Evolutionary conservation across 345 rosid species (phyloP), one percentile per base, ranked within the genome.

Genomic region (Euphorbia peplus): DNA sequence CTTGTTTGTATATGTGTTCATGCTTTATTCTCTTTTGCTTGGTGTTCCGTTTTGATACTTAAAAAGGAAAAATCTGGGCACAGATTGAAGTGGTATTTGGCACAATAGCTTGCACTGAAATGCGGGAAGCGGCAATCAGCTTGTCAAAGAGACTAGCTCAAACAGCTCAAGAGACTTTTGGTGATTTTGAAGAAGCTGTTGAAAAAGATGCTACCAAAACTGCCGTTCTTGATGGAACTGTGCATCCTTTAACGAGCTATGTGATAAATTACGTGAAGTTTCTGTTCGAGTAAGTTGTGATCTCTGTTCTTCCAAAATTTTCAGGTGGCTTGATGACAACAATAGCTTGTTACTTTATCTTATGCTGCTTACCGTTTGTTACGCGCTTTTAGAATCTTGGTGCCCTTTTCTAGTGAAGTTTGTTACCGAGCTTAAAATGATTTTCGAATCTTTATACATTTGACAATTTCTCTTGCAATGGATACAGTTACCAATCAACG

Each of bases 131-230:
- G 65, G 88, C 96, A 16, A n/a, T 55, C 48, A 85, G 79, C 68
- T 84, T 95, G 76, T 83, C 97, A 2, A 95, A 85, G 76, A 84
- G 90, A 37, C 82, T 95, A 74, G 96, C 98, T 70, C 90, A 87
- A 75, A 90, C 98, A 29, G 93, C 97, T 7, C 90, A 86, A 77
- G 99, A 95, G 76, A 95, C 99, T 9, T 95, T 95, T 70, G 88
- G 74, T 57, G 99, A 91, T 86, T 95, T 95, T 70, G 95, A 90
- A 85, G 98, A 91, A 79, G 98, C 96, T 0, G 99, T 95, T 25
- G 97, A 88, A 72, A 95, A 88, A 46, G 99, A 95, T 85, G 95
- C 96, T 50, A 95, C 99, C n/a, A 95, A 81, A 80, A 88, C 99
- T 29, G 87, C 96, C 4, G 96, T 95, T 82, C 84, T 84, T 72